Evolutionary conservation across 2,329 filamentous ascomycete species (phyloP), one percentile per base, ranked within the genome.

Genomic region (Pseudogymnoascus sp.): DNA sequence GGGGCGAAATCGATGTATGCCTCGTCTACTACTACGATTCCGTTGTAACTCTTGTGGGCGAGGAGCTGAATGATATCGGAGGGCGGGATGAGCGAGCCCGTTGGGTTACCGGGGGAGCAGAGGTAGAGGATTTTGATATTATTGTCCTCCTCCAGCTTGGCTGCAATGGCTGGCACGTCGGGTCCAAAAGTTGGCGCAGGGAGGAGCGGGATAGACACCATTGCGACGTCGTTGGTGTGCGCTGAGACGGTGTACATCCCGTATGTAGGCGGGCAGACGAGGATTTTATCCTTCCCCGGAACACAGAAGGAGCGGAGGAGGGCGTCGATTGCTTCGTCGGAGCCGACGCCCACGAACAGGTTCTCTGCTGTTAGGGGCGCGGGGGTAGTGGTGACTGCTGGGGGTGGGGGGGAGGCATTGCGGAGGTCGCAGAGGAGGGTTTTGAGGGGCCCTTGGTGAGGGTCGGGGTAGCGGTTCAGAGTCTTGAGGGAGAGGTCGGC

Each of bases 191-290:
- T 79, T 1, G 90, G 87, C 1, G 86, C 83, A 1, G 83, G 81
- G 58, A 89, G 82, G 21, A 97, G 80, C 0, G 92, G 92, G n/a
- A 97, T 86, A 72, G 89, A 90, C 68, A 95, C 87, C 27, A 97
- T 84, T 52, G 82, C 82, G 18, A 99, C 81, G 72, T 97, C 94
- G 78, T 99, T 99, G 68, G 97, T 88, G 72, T 95, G 89, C 0
- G 94, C 94, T 5, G 90, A 95, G 15, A 99, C 94, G 55, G 85
- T 81, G 79, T 99, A 99, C 94, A 99, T 99, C 77, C 94, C 94
- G 74, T 99, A 99, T 0, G 94, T 99, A 0, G 94, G 94, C 15
- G 94, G 94, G 72, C 93, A 97, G 42, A 91, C 93, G 36, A 99
- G 83, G 72, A 99, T 95, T 72, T 89, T 91, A 76, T 99, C 94